Evolutionary conservation across 768 basidiomycete genomes (phyloP).

Genomic region (Suillus paluster): DNA sequence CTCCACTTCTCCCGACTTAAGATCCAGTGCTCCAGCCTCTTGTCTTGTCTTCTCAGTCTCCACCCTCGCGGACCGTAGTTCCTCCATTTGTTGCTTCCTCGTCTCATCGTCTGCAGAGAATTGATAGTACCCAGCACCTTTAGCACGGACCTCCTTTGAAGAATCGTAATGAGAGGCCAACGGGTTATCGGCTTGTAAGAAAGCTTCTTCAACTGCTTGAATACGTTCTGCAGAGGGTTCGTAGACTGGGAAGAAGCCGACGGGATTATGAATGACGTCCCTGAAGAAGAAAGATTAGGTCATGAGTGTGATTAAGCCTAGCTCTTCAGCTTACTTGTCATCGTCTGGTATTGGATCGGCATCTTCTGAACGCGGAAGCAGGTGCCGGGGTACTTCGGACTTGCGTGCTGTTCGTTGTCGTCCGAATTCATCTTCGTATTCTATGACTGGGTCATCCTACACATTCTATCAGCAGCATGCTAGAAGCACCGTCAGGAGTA

Average conservation of each 20-base stretch:
- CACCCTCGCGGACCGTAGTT: slow-evolving; percentile 63
- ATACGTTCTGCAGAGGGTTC: slow-evolving; percentile 81
- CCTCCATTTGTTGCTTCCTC: slow-evolving; percentile 81
- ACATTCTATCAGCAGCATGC: slow-evolving; percentile 7
- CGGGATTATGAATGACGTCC: slow-evolving; percentile 74
- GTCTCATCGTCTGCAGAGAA: slow-evolving; percentile 87
- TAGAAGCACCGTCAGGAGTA: neutral
- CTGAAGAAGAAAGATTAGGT: slow-evolving; percentile 35
- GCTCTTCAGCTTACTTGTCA: slow-evolving; percentile 54
- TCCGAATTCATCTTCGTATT: slow-evolving; percentile 89
- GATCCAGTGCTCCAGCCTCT: slow-evolving; percentile 63
- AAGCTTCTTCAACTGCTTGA: slow-evolving; percentile 71
- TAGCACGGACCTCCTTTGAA: slow-evolving; percentile 78
- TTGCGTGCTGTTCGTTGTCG: slow-evolving; percentile 68
- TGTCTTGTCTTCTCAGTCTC: slow-evolving; percentile 72
- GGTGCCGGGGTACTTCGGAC: slow-evolving; percentile 78
- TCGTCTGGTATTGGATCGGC: slow-evolving; percentile 47
- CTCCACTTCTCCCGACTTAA: slow-evolving; percentile 73
- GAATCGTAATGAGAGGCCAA: slow-evolving; percentile 83
- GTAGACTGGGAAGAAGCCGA: slow-evolving; percentile 87
- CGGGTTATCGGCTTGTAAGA: slow-evolving; percentile 71
- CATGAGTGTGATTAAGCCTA: neutral
- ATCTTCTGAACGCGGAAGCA: slow-evolving; percentile 50
- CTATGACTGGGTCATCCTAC: slow-evolving; percentile 78
- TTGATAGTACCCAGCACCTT: slow-evolving; percentile 91